Evolutionary conservation across 371 early-diverging fungal species (phyloP).

Genomic region (Mortierella sp.): DNA sequence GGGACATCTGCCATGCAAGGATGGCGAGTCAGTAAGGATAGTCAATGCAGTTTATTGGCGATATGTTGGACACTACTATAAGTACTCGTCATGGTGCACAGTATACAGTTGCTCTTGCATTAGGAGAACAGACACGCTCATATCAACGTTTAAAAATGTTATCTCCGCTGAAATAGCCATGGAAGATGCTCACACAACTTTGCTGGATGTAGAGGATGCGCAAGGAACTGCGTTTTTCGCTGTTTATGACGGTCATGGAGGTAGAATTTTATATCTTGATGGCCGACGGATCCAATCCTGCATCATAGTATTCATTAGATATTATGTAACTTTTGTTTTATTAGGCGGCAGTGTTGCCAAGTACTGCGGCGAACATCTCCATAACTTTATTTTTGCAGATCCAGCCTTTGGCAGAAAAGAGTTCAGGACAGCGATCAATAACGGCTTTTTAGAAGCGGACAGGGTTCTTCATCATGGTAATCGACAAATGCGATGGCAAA

Average conservation of each 20-base stretch:
- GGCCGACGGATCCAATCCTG: not conserved
- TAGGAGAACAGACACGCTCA: not conserved
- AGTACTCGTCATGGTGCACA: not conserved
- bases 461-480: slow-evolving; percentile 78
- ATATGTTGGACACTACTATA: not conserved
- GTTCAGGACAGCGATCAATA: slow-evolving; percentile 76
- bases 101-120: not conserved
- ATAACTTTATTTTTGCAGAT: slow-evolving; percentile 73
- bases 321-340: not conserved
- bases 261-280: slow-evolving; percentile 48
- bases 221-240: slow-evolving; percentile 86
- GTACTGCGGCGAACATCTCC: slow-evolving; percentile 83
- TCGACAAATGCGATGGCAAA: too few relatives aligned
- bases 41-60: not conserved
- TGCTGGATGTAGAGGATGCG: slow-evolving; percentile 69
- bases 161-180: slow-evolving; percentile 30
- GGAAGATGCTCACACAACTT: slow-evolving; percentile 91
- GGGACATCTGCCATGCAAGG: slow-evolving; percentile 97
- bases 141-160: not conserved
- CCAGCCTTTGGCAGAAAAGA: slow-evolving; percentile 72
- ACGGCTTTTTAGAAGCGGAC: slow-evolving; percentile 87
- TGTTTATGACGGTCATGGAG: slow-evolving; percentile 98
- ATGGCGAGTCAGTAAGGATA: slow-evolving; percentile 91
- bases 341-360: slow-evolving; percentile 83
- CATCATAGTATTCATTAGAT: not conserved